Conservation (phyloP, 2,329 filamentous ascomycete species). For the Claviceps spartinae region DNA sequence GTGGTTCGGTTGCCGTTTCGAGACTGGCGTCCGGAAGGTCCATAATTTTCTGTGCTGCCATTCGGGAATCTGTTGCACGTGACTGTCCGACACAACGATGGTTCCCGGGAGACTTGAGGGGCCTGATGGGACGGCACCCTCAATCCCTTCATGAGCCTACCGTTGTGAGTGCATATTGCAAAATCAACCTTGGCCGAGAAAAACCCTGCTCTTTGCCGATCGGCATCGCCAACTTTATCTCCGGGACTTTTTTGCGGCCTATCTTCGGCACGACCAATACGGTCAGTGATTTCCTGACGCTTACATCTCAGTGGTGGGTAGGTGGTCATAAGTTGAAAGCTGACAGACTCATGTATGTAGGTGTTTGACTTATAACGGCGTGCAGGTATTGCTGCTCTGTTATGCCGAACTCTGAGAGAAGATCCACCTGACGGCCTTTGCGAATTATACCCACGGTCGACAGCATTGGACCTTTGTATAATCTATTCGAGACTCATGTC, state of each 20-base stretch:
- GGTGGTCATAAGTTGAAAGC: slow-evolving; percentile 3
- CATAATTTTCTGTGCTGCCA: slow-evolving; percentile 6
- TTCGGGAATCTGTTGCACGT: slow-evolving; percentile 10
- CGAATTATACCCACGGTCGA: slow-evolving; percentile 4
- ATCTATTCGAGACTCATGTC: slow-evolving; percentile 3
- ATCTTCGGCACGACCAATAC: not conserved
- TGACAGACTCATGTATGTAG: slow-evolving; percentile 5
- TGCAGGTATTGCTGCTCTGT: not conserved
- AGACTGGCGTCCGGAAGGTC: slow-evolving; percentile 7
- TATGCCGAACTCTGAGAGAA: slow-evolving; percentile 1
- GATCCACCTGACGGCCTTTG: slow-evolving; percentile 1
- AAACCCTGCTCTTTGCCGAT: not conserved
- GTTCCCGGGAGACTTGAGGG: slow-evolving; percentile 11
- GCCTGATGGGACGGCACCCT: slow-evolving; percentile 12
- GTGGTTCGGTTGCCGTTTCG: slow-evolving; percentile 1
- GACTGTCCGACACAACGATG: slow-evolving; percentile 9
- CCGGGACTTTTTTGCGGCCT: not conserved
- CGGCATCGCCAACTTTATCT: not conserved
- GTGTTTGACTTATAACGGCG: not conserved
- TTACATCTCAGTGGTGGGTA: slow-evolving; percentile 6
- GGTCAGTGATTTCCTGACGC: slow-evolving; percentile 9
- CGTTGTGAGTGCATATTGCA: slow-evolving; percentile 9
- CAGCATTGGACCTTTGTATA: not conserved
- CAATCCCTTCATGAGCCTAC: slow-evolving; percentile 12
- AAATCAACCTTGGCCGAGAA: slow-evolving; percentile 7